phyloP scores from a whole-genome alignment of 768 basidiomycete genomes.

The Lactifluus piperatus region DNA sequence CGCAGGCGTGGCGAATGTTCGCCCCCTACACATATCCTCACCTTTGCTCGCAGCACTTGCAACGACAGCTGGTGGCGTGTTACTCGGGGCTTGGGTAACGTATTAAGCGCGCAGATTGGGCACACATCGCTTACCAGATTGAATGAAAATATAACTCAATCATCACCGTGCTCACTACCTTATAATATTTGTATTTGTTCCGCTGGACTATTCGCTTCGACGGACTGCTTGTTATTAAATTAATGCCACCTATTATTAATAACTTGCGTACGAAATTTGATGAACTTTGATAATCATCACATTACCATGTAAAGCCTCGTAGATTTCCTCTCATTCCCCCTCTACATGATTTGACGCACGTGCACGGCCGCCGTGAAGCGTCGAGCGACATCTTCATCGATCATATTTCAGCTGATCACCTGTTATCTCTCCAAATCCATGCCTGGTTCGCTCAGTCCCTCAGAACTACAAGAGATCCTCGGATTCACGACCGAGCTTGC shows the following conservation, averaged over 20 bases:
- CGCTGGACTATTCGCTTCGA: background rate
- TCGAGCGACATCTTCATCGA: no score
- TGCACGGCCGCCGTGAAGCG: no score
- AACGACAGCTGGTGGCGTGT: conserved; percentile 10
- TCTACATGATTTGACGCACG: no score
- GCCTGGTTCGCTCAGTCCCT: conserved; percentile 25
- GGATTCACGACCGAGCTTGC: conserved; percentile 65
- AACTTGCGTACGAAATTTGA: background rate
- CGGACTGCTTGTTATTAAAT: background rate
- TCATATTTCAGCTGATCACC: background rate
- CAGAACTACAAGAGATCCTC: conserved; percentile 53
- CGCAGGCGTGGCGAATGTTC: background rate
- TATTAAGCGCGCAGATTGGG: background rate
- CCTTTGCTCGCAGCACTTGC: conserved; percentile 13
- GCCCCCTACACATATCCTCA: background rate
- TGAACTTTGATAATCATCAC: no score
- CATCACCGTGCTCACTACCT: background rate
- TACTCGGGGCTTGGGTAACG: conserved; percentile 16
- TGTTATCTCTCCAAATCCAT: background rate
- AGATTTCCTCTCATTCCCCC: no score
- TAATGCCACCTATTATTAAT: no score
- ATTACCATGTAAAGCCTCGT: no score
- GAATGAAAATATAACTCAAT: background rate
- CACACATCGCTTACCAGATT: background rate
- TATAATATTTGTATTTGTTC: background rate